Percentiles rank a stretch among this genome's conserved stretches.
phyloP scores from a whole-genome alignment of 2,329 filamentous ascomycete genomes.

The Aspergillus hiratsukae region DNA sequence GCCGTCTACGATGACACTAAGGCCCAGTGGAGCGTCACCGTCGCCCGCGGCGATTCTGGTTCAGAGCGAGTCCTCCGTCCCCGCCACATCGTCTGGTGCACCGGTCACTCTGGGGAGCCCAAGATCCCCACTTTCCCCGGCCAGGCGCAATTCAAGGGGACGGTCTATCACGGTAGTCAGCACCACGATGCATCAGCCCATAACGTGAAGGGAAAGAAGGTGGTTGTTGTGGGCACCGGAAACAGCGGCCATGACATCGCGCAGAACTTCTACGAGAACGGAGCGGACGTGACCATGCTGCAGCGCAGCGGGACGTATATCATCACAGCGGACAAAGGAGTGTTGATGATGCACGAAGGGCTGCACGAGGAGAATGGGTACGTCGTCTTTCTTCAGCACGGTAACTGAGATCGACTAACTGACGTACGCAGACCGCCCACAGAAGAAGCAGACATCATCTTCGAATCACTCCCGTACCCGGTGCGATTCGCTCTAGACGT shows the following conservation, averaged over 20 bases:
- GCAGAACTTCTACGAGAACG: conserved; percentile 48
- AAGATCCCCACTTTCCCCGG: conserved; percentile 39
- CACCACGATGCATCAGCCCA: conserved; percentile 40
- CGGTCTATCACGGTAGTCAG: conserved; percentile 41
- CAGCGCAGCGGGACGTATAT: conserved; percentile 51
- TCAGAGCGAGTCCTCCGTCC: conserved; percentile 31
- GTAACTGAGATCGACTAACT: background rate
- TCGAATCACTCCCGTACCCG: conserved; percentile 44
- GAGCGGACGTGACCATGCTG: conserved; percentile 50
- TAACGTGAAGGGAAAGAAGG: conserved; percentile 40
- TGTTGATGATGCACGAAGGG: conserved; percentile 43
- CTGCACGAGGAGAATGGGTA: conserved; percentile 44
- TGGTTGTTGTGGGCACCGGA: conserved; percentile 47
- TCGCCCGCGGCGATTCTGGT: conserved; percentile 21
- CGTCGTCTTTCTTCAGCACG: background rate
- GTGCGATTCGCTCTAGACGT: conserved; percentile 46
- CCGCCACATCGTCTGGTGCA: conserved; percentile 47
- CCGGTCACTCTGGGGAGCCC: conserved; percentile 43
- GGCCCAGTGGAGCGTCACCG: conserved; percentile 37
- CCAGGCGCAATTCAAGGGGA: conserved; percentile 40
- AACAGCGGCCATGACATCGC: conserved; percentile 51
- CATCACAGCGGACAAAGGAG: conserved; percentile 42
- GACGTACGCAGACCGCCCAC: conserved; percentile 37
- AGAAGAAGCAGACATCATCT: conserved; percentile 49
- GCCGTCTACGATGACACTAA: conserved; percentile 37